Base-by-base conservation (phyloP, 2,329 filamentous ascomycete genomes). In the Neofusicoccum ribis region DNA sequence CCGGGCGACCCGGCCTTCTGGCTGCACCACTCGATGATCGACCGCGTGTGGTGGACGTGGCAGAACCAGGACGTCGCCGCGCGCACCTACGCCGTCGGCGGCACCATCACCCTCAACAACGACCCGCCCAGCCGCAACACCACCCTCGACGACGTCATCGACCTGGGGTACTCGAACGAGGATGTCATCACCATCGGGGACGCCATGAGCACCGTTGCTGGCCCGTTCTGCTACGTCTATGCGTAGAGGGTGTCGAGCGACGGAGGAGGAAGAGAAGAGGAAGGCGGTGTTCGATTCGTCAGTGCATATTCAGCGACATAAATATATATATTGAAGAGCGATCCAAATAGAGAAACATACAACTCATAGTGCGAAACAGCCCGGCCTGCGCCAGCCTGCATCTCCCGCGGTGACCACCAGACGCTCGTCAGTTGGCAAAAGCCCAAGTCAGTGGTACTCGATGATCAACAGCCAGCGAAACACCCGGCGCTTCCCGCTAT, bases 1-100 rank as follows among this genome's bases (percentile, higher is more conserved):
- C 81, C 83, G 1, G 77, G 74, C 6, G 82, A 84, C 44, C 81
- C 80, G 3, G 43, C 72, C 36, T 84, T 84, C 72, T 84, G 77
- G 70, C 73, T 81, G 31, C 82, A 84, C 67, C 82, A 84, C 65
- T 76, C 76, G 2, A 78, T 79, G 72, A 80, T 84, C 31, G 83
- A 84, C 68, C 75, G 81, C 2, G 70, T 77, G 2, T 85, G 77
- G 73, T 83, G 80, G 80, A 82, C 80, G 14, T 85, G 83, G 83
- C 82, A 85, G 71, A 82, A 80, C 65, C 71, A 78, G 52, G 76
- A 83, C 56, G 68, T 76, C 43, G 68, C 71, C 54, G 72, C 73
- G 12, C 74, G 82, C 14, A 73, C 73, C 62, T 72, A 77, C 58
- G 73, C 72, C 34, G 77, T 84, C 63, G 73, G 70, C 3, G 82